Evolutionary conservation across 2,329 filamentous ascomycete genomes (phyloP), one percentile per base, ranked within the genome.

Genomic region (Thielaviopsis punctulata): DNA sequence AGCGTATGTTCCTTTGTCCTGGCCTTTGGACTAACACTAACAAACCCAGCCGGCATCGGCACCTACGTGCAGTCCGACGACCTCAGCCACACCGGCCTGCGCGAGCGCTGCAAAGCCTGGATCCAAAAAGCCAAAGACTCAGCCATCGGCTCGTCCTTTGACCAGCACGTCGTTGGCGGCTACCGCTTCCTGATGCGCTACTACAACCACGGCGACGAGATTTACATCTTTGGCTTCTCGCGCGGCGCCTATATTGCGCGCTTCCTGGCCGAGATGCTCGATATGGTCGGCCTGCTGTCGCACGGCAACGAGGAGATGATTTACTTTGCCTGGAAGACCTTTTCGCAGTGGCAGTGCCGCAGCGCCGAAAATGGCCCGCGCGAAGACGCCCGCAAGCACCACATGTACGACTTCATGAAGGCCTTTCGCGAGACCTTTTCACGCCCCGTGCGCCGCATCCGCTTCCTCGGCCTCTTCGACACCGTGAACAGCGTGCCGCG

Each of bases 291-390:
- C 1, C 70, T 93, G 0, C 70, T 93, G 13, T 82, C 81, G 12
- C 81, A 84, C 49, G 86, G 86, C 10, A 93, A 93, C 59, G 84
- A 93, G 61, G 86, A 92, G 58, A 82, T 92, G 79, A 79, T 86
- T 49, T 72, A 75, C 3, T 93, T 93, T 62, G 86, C 84, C 0
- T 92, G 86, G 85, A 88, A 84, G 62, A 81, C 82, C 0, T 88
- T 87, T 60, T 75, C 80, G 7, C 78, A 81, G 61, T 87, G 82
- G 81, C 80, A 86, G 60, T 73, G 72, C 44, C 75, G 81, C 7
- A 66, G 71, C 9, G 66, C 69, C 13, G 60, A 65, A 27, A 62
- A 65, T 7, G 65, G 68, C 2, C 68, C 72, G 45, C 71, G 67
- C 24, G 65, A 66, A 0, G 65, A 67, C 19, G 68, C 65, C 1